phyloP scores from a whole-genome alignment of 768 basidiomycete species.

The Naganishia vaughanmartiniae region DNA sequence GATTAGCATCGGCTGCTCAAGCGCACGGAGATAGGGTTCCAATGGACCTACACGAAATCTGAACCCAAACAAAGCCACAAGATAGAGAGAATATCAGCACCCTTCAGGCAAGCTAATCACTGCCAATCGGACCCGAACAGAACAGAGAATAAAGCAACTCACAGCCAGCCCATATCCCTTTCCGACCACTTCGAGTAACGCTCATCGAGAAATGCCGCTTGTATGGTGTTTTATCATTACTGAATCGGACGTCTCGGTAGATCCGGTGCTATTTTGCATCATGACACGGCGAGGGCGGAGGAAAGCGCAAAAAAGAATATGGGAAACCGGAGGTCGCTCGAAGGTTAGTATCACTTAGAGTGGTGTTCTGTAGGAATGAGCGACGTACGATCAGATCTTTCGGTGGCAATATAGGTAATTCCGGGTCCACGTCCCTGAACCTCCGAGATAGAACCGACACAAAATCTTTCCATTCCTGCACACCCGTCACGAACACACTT shows the following conservation, averaged over 20 bases:
- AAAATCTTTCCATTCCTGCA: slow-evolving; percentile 77
- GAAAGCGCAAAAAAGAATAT: slow-evolving; percentile 2
- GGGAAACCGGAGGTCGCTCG: no score
- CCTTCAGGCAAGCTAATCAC: neutral
- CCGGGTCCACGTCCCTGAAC: slow-evolving; percentile 69
- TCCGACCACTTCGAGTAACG: slow-evolving; percentile 83
- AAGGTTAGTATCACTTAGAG: no score
- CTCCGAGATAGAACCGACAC: slow-evolving; percentile 67
- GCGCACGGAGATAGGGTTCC: neutral
- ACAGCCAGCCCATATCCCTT: slow-evolving; percentile 86
- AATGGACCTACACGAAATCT: slow-evolving; percentile 1
- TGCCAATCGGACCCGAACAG: neutral
- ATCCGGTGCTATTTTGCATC: slow-evolving; percentile 64
- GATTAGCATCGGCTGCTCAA: neutral
- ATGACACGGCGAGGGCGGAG: neutral
- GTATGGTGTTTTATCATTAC: slow-evolving; percentile 69
- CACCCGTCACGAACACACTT: slow-evolving; percentile 3
- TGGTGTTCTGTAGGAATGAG: no score
- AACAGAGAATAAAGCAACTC: slow-evolving; percentile 48
- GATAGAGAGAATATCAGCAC: neutral
- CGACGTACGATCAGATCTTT: slow-evolving; percentile 69
- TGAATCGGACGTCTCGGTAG: slow-evolving; percentile 77
- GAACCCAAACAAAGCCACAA: no score
- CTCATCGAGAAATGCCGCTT: slow-evolving; percentile 76
- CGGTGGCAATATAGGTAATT: slow-evolving; percentile 82